These are phyloP conservation scores for Orbilia javanica DNA, from an alignment of 2,329 filamentous ascomycete genomes.

Conservation along the genomic window DNA sequence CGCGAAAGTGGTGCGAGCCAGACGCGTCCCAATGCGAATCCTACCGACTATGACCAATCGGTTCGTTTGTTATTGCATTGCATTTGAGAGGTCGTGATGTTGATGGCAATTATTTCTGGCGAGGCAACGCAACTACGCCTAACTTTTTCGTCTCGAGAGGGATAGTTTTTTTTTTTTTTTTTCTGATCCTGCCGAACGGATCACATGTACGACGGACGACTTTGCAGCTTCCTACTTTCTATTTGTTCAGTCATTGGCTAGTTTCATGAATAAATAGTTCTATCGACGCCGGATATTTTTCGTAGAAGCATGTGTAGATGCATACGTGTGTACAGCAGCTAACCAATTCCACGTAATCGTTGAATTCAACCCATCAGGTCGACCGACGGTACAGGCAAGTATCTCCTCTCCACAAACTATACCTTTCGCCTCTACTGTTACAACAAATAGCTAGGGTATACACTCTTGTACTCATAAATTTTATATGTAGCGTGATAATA, in stretches of 20 bases:
- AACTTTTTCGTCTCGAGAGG: neutral
- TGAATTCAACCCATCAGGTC: too few relatives aligned
- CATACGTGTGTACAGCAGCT: neutral
- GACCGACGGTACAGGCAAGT: too few relatives aligned
- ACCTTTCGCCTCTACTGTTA: too few relatives aligned
- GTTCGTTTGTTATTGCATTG: conserved; percentile 8
- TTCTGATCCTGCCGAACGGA: conserved; percentile 1
- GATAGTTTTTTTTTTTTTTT: neutral
- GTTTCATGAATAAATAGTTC: neutral
- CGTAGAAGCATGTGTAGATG: too few relatives aligned
- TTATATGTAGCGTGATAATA: neutral
- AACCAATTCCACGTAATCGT: too few relatives aligned
- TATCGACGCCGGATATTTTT: neutral
- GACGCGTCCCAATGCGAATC: conserved; percentile 34
- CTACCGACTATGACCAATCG: neutral
- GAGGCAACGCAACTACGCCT: conserved; percentile 5
- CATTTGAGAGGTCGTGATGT: neutral
- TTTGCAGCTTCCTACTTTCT: neutral
- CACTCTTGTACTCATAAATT: neutral
- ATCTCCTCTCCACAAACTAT: too few relatives aligned
- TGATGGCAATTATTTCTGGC: neutral
- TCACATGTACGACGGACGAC: neutral
- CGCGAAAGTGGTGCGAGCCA: conserved; percentile 40
- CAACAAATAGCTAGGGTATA: too few relatives aligned
- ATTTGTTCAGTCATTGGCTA: neutral